Evolutionary conservation across 805 yeast species (phyloP), one percentile per base, ranked within the genome.

Genomic region (Brettanomyces custersianus): DNA sequence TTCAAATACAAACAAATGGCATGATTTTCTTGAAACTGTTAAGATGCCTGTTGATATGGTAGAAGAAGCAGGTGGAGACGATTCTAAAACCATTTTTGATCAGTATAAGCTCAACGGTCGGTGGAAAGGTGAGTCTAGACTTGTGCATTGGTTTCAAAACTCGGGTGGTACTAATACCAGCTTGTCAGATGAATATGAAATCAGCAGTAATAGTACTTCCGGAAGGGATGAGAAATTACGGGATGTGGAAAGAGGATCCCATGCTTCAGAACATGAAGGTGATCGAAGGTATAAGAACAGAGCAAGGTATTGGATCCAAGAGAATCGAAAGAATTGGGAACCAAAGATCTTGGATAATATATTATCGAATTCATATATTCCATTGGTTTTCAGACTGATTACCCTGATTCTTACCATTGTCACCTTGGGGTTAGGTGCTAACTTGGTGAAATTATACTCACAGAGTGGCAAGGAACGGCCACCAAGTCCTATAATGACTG

Each of bases 401-500:
- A 74, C 76, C 20, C 63, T 77, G 25, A 45, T 74, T 11, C 66
- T 86, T 29, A 74, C 85, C 10, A 59, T 73, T 0, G 59, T 77
- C 24, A 85, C 96, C 0, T 65, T 90, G 43, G 92, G 77, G 0
- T 54, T 90, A 19, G 87, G 96, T 0, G 59, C 67, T 5, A 57
- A 78, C 31, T 74, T 85, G 36, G 74, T 66, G 43, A 46, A 52
- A 13, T 40, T 53, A 17, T 62, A 61, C 43, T 57, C 60, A 13
- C 59, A 57, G 3, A 42, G 47, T 13, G 20, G 18, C 16, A 52
- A 60, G 10, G 63, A 70, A 6, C 94, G 83, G 52, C 87, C 83
- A 50, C 81, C 98, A 13, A 80, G 95, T 47, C 84, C 97, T 0
- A 77, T 88, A 31, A 86, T 92, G 94, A 92, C 96, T 4, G 71